These are phyloP conservation scores for Kregervanrija delftensis DNA, from an alignment of 805 yeast species.

Conservation along the genomic window DNA sequence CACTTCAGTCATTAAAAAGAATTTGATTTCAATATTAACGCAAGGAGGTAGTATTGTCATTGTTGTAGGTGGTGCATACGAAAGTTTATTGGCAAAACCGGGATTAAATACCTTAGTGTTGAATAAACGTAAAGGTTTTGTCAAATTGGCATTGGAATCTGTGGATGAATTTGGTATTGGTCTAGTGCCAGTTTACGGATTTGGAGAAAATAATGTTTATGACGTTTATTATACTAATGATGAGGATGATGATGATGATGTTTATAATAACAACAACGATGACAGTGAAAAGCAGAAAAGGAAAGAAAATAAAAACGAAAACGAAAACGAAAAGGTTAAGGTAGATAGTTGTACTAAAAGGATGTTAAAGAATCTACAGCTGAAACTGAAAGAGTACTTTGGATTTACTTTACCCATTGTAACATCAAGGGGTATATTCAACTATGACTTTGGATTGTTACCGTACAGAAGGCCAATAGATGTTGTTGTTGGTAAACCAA, in stretches of 20 bases:
- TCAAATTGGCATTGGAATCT: conserved; percentile 67
- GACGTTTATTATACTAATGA: conserved; percentile 30
- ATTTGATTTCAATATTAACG: conserved; percentile 55
- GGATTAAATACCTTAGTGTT: conserved; percentile 63
- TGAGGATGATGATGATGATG: conserved; percentile 1
- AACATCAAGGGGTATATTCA: conserved; percentile 86
- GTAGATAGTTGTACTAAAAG: conserved; percentile 26
- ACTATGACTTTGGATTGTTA: conserved; percentile 81
- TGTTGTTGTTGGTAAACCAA: conserved; percentile 63
- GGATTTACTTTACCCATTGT: conserved; percentile 88
- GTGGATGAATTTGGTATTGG: conserved; percentile 49
- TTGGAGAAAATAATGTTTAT: conserved; percentile 73
- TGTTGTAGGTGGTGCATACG: conserved; percentile 94
- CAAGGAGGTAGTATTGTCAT: conserved; percentile 72
- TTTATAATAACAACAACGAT: conserved; percentile 12
- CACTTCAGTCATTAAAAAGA: conserved; percentile 71
- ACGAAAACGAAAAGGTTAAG: neutral
- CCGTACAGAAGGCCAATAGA: conserved; percentile 79
- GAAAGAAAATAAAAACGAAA: neutral
- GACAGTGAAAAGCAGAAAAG: too few species aligned
- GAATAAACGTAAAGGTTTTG: conserved; percentile 75
- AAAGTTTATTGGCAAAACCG: conserved; percentile 61
- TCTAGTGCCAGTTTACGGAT: conserved; percentile 80
- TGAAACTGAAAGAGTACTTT: conserved; percentile 59
- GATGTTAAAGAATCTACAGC: conserved; percentile 49